Conservation (phyloP, 805 yeast genomes). For the Tetrapisispora fleetii region DNA sequence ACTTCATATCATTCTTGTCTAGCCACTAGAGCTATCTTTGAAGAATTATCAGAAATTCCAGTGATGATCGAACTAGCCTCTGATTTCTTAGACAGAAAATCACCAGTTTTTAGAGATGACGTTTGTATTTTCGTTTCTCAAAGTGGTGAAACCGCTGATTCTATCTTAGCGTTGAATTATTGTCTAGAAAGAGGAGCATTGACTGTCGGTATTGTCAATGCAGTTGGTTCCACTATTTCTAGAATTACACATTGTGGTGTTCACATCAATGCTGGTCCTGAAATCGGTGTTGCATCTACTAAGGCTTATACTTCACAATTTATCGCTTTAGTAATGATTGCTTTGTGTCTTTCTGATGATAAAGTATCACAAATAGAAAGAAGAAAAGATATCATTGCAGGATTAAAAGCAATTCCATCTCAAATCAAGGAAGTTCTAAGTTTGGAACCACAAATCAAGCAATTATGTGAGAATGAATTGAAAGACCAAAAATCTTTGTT, state of each 20-base stretch:
- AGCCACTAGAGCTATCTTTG: slow-evolving; percentile 93
- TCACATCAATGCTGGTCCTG: slow-evolving; percentile 98
- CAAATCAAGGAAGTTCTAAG: slow-evolving; percentile 72
- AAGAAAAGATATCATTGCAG: slow-evolving; percentile 77
- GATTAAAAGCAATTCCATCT: slow-evolving; percentile 71
- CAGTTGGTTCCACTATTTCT: slow-evolving; percentile 94
- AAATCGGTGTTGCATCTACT: slow-evolving; percentile 98
- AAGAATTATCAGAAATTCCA: slow-evolving; percentile 92
- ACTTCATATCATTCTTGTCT: slow-evolving; percentile 97
- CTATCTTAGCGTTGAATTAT: slow-evolving; percentile 88
- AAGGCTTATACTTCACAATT: slow-evolving; percentile 98
- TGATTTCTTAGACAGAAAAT: slow-evolving; percentile 85
- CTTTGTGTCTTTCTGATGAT: slow-evolving; percentile 89
- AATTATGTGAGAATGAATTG: slow-evolving; percentile 61
- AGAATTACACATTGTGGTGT: slow-evolving; percentile 99
- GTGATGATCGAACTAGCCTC: slow-evolving; percentile 89
- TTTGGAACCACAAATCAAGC: slow-evolving; percentile 64
- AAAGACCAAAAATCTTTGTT: slow-evolving; percentile 78
- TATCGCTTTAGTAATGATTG: slow-evolving; percentile 94
- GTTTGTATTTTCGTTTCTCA: slow-evolving; percentile 96
- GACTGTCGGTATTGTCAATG: slow-evolving; percentile 94
- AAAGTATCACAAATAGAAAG: slow-evolving; percentile 66
- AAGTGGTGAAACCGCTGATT: slow-evolving; percentile 98
- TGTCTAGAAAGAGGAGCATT: slow-evolving; percentile 96
- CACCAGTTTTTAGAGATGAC: slow-evolving; percentile 98